These are phyloP conservation scores for Xylaria sp. DNA, from an alignment of 2,329 filamentous ascomycete species.

Conservation along the genomic window DNA sequence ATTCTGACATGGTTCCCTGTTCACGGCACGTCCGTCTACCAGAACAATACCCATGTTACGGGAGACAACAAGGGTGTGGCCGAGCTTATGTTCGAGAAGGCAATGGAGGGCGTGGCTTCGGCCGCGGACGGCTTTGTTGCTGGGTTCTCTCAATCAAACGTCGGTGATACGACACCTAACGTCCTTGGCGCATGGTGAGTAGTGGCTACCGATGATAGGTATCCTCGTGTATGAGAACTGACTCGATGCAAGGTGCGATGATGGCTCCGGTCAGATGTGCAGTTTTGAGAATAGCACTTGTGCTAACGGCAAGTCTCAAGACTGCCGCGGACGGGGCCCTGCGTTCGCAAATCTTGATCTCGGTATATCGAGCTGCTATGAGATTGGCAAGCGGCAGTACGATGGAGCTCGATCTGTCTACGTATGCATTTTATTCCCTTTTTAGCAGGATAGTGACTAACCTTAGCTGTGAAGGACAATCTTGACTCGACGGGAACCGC, in stretches of 20 bases:
- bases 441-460: neutral
- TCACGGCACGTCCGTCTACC: constrained; percentile 86
- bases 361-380: constrained; percentile 75
- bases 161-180: constrained; percentile 89
- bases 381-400: constrained; percentile 73
- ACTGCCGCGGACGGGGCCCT: constrained; percentile 69
- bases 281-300: constrained; percentile 82
- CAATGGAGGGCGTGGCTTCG: constrained; percentile 56
- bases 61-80: constrained; percentile 96
- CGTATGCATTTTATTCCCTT: constrained; percentile 33
- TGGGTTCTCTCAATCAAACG: constrained; percentile 89
- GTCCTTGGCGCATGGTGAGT: constrained; percentile 72
- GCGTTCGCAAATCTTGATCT: constrained; percentile 69
- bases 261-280: constrained; percentile 73
- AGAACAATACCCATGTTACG: constrained; percentile 86
- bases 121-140: constrained; percentile 76
- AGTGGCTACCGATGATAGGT: neutral
- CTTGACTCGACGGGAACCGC: constrained; percentile 46
- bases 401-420: constrained; percentile 60
- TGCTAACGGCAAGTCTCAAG: constrained; percentile 64
- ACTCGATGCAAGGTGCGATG: constrained; percentile 65
- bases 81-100: constrained; percentile 80
- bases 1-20: constrained; percentile 89
- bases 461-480: constrained; percentile 14
- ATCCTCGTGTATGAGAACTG: neutral